phyloP scores from a whole-genome alignment of 225 moss, liverwort and hornwort genomes.

The Thuidium tamariscinum region DNA sequence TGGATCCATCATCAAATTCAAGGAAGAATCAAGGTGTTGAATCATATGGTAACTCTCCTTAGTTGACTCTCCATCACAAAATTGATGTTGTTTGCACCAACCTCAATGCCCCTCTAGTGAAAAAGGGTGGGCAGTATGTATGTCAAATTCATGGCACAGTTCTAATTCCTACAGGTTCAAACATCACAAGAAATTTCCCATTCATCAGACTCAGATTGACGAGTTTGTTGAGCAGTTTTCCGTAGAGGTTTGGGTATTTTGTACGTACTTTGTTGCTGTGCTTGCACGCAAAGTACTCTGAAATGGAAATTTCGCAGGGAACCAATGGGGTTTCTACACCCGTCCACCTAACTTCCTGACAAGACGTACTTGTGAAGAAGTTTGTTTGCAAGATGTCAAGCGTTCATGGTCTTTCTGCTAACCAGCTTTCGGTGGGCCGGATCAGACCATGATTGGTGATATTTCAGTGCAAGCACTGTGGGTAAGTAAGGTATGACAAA shows the following conservation, averaged over 20 bases:
- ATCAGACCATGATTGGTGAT: background rate
- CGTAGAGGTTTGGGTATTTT: background rate
- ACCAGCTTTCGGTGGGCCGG: background rate
- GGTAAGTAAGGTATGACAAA: background rate
- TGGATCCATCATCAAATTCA: background rate
- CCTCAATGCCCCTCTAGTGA: background rate
- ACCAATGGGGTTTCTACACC: background rate
- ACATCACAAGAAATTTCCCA: background rate
- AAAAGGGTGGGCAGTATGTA: background rate
- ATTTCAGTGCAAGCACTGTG: background rate
- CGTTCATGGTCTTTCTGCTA: background rate
- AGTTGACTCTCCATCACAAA: background rate
- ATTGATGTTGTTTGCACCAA: background rate
- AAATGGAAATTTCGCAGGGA: background rate
- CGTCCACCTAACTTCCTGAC: background rate
- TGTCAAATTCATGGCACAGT: background rate
- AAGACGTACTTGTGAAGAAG: background rate
- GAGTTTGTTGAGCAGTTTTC: background rate
- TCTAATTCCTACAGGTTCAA: background rate
- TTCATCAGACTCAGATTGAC: background rate
- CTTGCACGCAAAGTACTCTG: background rate
- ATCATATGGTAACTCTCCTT: background rate
- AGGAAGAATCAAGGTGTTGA: background rate
- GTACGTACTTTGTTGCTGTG: background rate
- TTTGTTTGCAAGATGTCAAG: background rate